Conservation (phyloP, 441 rosid genomes). For the Flueggea neowawraea region DNA sequence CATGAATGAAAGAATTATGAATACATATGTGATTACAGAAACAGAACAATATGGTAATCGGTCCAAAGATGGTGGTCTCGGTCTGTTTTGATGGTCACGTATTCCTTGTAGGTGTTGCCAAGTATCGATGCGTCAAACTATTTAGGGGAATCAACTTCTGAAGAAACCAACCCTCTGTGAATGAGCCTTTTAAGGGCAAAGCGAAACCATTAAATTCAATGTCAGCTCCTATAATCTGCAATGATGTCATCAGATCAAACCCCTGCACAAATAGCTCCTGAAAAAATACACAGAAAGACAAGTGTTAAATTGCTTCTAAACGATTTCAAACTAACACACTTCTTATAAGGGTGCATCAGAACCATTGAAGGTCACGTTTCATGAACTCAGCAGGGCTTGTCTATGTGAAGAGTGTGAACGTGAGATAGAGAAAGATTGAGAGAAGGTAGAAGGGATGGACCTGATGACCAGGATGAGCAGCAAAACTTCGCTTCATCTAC, state of each 20-base stretch:
- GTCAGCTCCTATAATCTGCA: constrained; percentile 5
- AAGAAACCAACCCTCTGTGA: background rate
- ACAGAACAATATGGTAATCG: background rate
- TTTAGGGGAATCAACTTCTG: background rate
- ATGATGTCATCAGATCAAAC: constrained; percentile 31
- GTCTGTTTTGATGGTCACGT: background rate
- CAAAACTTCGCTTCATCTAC: constrained; percentile 85
- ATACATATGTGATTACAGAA: background rate
- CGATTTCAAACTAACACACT: too few species aligned
- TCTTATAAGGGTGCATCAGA: too few species aligned
- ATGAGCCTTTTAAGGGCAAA: background rate
- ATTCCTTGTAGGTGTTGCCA: background rate
- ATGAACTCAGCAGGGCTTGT: too few species aligned
- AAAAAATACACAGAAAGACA: constrained; percentile 10
- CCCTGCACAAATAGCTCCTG: constrained; percentile 93
- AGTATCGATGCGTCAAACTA: background rate
- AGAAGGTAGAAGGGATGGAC: constrained; percentile 29
- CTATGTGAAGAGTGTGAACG: background rate
- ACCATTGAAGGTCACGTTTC: too few species aligned
- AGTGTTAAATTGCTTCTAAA: background rate
- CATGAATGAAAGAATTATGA: constrained; percentile 14
- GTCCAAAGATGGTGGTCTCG: background rate
- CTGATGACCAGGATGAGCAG: constrained; percentile 97
- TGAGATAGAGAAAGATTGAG: background rate
- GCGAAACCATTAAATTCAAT: background rate